Base-by-base conservation (phyloP, 2,329 filamentous ascomycete genomes). In the Ceratocystis cubensis region DNA sequence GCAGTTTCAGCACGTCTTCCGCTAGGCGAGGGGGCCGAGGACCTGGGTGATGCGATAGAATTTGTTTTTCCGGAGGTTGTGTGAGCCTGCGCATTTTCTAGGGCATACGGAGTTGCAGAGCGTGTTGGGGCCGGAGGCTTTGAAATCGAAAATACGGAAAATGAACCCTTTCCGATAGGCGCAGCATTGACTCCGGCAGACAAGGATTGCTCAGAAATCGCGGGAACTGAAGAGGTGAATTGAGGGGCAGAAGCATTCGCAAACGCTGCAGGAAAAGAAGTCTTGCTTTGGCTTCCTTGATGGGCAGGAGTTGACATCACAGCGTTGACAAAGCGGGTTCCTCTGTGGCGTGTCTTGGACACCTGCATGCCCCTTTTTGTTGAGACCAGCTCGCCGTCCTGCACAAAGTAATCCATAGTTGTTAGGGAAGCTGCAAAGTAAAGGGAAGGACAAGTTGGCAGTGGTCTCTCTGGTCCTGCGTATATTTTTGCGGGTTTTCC, bases 261-360 rank as follows among this genome's bases (percentile, higher is more conserved):
- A 59, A 33, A 57, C 5, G 50, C 50, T 28, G 59, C 10, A 15
- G 61, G 37, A 45, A 25, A 33, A 28, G 56, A 17, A 8, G 22
- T 17, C 15, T 64, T 62, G 13, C 57, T 10, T 33, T 64, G 65
- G 48, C 63, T 6, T 1, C 44, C 44, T 10, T 48, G 53, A 30
- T 63, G 50, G 15, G 70, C 53, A 8, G 69, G 65, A 10, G 69
- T 67, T n/a, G 56, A n/a, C 56, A 59, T 59, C 22, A 70, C 70
- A n/a, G 74, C 68, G 69, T 78, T 77, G 66, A 77, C 76, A 66
- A 77, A 78, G 3, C 74, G 75, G 25, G 72, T 72, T 41, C 75
- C 75, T 66, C 75, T 73, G 69, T 76, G 74, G 69, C 75, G 76
- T 65, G 76, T 73, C 69, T 76, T 75, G 25, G 75, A 75, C 13